These are phyloP conservation scores for Xylariaceae sp. DNA, from an alignment of 2,329 filamentous ascomycete genomes.

Conservation along the genomic window DNA sequence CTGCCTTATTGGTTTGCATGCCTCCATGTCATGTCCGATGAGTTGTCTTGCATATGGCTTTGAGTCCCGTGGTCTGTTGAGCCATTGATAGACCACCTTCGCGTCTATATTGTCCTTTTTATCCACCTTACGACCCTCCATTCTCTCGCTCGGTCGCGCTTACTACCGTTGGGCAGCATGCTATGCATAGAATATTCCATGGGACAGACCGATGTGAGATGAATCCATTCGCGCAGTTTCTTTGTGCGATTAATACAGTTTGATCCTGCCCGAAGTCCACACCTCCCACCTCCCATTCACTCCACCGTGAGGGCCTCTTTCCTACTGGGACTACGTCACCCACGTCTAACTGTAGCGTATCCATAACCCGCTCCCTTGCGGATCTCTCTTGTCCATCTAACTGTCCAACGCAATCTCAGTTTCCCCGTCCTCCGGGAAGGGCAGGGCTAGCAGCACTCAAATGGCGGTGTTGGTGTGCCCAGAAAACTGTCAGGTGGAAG, in stretches of 20 bases:
- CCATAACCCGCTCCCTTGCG: no score
- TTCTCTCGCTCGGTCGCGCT: constrained; percentile 18
- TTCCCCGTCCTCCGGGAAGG: no score
- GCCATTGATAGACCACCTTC: constrained; percentile 19
- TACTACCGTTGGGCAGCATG: constrained; percentile 22
- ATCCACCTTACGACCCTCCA: constrained; percentile 23
- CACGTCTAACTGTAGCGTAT: constrained; percentile 24
- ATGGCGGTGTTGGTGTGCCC: constrained; percentile 38
- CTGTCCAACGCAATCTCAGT: no score
- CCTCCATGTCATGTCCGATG: constrained; percentile 23
- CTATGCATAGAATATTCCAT: constrained; percentile 7
- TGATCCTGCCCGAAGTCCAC: constrained; percentile 2
- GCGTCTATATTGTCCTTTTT: constrained; percentile 21
- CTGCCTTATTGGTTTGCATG: constrained; percentile 12
- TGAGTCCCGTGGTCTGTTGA: constrained; percentile 15
- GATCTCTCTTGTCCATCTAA: no score
- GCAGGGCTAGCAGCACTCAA: no score
- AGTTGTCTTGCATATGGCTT: constrained; percentile 27
- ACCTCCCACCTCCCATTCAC: constrained; percentile 7
- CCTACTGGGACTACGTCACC: constrained; percentile 20
- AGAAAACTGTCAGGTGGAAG: constrained; percentile 32
- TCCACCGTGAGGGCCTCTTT: constrained; percentile 9
- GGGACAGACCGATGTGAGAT: background rate
- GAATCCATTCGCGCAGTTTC: constrained; percentile 5
- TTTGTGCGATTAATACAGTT: constrained; percentile 1